Percentiles rank a stretch among this genome's conserved stretches.
Evolutionary conservation across 352 stramenopile species (phyloP).

Genomic region (Phytopythium boreale): DNA sequence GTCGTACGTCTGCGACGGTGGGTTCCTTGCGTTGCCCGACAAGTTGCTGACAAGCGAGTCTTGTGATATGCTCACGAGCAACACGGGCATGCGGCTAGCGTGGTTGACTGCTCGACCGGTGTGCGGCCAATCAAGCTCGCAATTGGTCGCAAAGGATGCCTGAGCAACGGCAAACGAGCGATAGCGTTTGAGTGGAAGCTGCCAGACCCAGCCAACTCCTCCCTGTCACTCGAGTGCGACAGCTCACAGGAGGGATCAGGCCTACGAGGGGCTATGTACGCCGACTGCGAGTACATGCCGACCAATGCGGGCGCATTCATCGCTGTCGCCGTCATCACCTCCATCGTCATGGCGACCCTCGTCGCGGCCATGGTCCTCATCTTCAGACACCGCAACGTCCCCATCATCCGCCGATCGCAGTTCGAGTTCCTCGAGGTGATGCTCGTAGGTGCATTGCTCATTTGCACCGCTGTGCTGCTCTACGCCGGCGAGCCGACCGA

Average conservation of each 20-base stretch:
- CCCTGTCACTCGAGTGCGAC: conserved; percentile 26
- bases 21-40: conserved; percentile 17
- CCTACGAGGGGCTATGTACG: neutral
- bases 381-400: conserved; percentile 11
- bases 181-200: conserved; percentile 41
- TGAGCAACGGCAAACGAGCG: conserved; percentile 14
- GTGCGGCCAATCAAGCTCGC: too few relatives aligned
- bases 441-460: conserved; percentile 3
- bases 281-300: conserved; percentile 17
- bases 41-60: conserved; percentile 30
- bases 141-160: conserved; percentile 26
- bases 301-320: conserved; percentile 2
- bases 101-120: too few relatives aligned
- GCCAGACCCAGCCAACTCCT: conserved; percentile 10
- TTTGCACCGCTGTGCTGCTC: conserved; percentile 13
- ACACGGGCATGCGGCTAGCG: too few relatives aligned
- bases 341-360: conserved; percentile 8
- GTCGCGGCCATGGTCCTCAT: conserved; percentile 9
- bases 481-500: conserved; percentile 15
- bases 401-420: conserved; percentile 23
- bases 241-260: conserved; percentile 6
- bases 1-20: conserved; percentile 44
- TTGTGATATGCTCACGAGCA: conserved; percentile 33
- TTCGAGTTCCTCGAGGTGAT: conserved; percentile 17
- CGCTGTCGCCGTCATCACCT: conserved; percentile 4